These are phyloP conservation scores for Colletotrichum godetiae DNA, from an alignment of 2,329 filamentous ascomycete species.

Conservation along the genomic window DNA sequence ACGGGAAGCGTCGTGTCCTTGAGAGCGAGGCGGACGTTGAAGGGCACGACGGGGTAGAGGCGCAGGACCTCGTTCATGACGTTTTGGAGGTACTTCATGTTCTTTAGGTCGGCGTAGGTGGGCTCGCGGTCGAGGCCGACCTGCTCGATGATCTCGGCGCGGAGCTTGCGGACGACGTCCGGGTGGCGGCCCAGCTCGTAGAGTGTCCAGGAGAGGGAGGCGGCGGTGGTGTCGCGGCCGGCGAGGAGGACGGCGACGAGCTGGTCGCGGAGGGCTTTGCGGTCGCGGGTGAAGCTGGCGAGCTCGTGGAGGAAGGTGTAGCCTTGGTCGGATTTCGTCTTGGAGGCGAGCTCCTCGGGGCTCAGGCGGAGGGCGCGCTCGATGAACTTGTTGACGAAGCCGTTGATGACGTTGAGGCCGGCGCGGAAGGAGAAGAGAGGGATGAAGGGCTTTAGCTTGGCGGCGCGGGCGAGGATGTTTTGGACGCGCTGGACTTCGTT, in stretches of 20 bases:
- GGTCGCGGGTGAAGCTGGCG: constrained; percentile 80
- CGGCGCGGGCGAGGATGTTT: constrained; percentile 72
- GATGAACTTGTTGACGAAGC: constrained; percentile 83
- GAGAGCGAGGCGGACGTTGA: constrained; percentile 80
- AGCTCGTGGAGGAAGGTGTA: constrained; percentile 92
- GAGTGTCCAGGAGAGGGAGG: constrained; percentile 82
- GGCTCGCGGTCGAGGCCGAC: constrained; percentile 73
- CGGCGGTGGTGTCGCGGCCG: constrained; percentile 88
- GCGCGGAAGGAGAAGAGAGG: constrained; percentile 72
- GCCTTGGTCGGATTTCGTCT: constrained; percentile 75
- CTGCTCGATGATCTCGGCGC: constrained; percentile 75
- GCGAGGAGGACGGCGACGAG: constrained; percentile 85
- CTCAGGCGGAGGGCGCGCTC: constrained; percentile 76
- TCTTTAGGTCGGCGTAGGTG: constrained; percentile 85
- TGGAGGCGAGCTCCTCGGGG: constrained; percentile 77
- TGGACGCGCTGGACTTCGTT: constrained; percentile 82
- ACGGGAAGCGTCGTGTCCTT: constrained; percentile 79
- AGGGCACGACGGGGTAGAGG: constrained; percentile 81
- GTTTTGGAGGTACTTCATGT: constrained; percentile 84
- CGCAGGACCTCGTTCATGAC: constrained; percentile 83
- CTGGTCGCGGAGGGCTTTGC: constrained; percentile 82
- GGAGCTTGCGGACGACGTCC: constrained; percentile 73
- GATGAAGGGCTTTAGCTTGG: constrained; percentile 71
- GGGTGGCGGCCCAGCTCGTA: constrained; percentile 85
- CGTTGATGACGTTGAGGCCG: constrained; percentile 76